Percentiles rank a stretch among this genome's conserved stretches.
These are phyloP conservation scores for Boletus vinaceobasis DNA, from an alignment of 768 basidiomycete genomes.

Conservation along the genomic window DNA sequence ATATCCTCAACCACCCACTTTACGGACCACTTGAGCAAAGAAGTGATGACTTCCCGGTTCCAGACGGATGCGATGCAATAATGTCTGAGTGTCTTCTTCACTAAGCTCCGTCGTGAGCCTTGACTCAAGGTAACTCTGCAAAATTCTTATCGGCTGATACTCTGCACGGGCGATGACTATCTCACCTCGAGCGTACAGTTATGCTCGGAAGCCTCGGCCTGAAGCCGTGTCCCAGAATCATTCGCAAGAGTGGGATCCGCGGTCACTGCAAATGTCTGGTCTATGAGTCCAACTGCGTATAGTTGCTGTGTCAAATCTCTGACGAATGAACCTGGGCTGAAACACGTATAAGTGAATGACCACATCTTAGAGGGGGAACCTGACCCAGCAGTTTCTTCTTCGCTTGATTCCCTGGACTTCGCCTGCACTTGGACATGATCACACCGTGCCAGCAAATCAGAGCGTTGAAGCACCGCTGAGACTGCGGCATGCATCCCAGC, in stretches of 20 bases:
- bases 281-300: constrained; percentile 50
- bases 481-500: constrained; percentile 50
- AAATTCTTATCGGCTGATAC: constrained; percentile 4
- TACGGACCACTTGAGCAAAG: constrained; percentile 55
- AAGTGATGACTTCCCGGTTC: constrained; percentile 56
- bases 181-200: constrained; percentile 58
- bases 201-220: constrained; percentile 57
- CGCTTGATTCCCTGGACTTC: constrained; percentile 14
- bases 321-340: constrained; percentile 26
- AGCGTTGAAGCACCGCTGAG: constrained; percentile 44
- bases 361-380: not conserved
- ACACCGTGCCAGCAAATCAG: constrained; percentile 54
- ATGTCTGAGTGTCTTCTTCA: constrained; percentile 33
- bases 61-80: constrained; percentile 43
- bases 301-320: constrained; percentile 47
- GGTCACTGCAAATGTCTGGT: constrained; percentile 47
- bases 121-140: constrained; percentile 47
- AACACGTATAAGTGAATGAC: constrained; percentile 9
- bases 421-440: constrained; percentile 43
- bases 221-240: constrained; percentile 47
- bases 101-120: constrained; percentile 52
- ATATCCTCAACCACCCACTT: constrained; percentile 40
- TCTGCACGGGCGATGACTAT: not conserved
- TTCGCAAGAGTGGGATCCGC: constrained; percentile 50
- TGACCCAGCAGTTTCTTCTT: constrained; percentile 25